Evolutionary conservation across 257 asterid species (phyloP).

Genomic region (Solanum habrochaites): DNA sequence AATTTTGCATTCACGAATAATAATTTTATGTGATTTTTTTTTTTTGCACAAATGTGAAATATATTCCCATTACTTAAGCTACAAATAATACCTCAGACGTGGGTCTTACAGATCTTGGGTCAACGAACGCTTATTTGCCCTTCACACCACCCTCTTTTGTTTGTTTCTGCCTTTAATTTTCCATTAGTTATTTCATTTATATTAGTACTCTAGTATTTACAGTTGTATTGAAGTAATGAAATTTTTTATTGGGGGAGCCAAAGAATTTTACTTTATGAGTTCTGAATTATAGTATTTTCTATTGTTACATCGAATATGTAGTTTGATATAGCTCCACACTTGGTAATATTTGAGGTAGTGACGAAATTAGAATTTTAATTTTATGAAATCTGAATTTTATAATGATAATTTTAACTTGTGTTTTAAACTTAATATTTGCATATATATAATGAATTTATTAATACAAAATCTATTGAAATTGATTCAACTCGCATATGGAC

Average conservation of each 20-base stretch:
- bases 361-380: too few relatives aligned
- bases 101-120: conserved; percentile 32
- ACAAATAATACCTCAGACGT: conserved; percentile 34
- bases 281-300: neutral
- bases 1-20: neutral
- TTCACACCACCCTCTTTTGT: conserved; percentile 17
- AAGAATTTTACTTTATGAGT: neutral
- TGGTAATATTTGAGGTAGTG: neutral
- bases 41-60: neutral
- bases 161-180: neutral
- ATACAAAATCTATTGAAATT: neutral
- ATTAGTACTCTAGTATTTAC: neutral
- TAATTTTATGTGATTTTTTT: neutral
- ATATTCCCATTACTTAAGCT: conserved; percentile 8
- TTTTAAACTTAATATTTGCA: neutral
- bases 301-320: neutral
- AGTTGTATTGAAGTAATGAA: neutral
- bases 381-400: neutral
- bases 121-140: conserved; percentile 30
- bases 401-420: neutral
- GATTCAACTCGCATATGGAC: neutral
- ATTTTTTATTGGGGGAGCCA: accelerated
- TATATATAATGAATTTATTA: neutral
- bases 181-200: neutral
- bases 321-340: neutral